Evolutionary conservation across 1,284 basidiomycete species (phyloP).

Genomic region (Ganoderma leucocontextum): DNA sequence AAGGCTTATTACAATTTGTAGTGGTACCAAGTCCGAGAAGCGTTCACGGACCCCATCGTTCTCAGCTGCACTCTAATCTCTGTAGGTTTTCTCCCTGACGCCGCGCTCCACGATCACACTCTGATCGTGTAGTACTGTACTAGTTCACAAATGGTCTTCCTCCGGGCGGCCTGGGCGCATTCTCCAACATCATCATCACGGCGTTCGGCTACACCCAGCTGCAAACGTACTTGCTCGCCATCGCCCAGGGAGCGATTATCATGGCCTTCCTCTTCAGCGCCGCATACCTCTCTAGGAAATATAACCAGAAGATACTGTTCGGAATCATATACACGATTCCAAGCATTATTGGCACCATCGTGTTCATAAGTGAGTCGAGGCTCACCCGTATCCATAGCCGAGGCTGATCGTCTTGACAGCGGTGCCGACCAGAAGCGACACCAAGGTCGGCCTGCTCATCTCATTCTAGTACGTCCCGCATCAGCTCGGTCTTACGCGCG

Average conservation of each 20-base stretch:
- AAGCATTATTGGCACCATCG: slow-evolving; percentile 57
- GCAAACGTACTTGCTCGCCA: slow-evolving; percentile 60
- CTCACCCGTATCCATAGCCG: not conserved
- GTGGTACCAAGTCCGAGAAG: slow-evolving; percentile 46
- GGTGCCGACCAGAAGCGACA: slow-evolving; percentile 49
- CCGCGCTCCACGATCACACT: slow-evolving; percentile 38
- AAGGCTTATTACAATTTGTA: slow-evolving; percentile 23
- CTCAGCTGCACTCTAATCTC: slow-evolving; percentile 43
- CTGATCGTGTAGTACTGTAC: not conserved
- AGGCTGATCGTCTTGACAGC: slow-evolving; percentile 33
- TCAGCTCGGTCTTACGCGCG: not conserved
- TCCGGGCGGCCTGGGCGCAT: slow-evolving; percentile 60
- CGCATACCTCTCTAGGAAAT: slow-evolving; percentile 52
- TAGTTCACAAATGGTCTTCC: slow-evolving; percentile 63
- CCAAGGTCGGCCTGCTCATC: slow-evolving; percentile 56
- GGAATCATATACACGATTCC: slow-evolving; percentile 57
- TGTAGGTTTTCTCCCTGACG: not conserved
- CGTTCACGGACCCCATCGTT: slow-evolving; percentile 54
- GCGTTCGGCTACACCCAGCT: slow-evolving; percentile 58
- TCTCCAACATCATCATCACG: slow-evolving; percentile 59
- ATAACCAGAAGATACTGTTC: slow-evolving; percentile 53
- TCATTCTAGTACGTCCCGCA: slow-evolving; percentile 54
- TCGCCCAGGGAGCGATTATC: slow-evolving; percentile 59
- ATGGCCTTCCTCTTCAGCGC: slow-evolving; percentile 57
- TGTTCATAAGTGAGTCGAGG: slow-evolving; percentile 50